These are phyloP conservation scores for Brassica incana DNA, from an alignment of 345 rosid genomes.

Conservation along the genomic window DNA sequence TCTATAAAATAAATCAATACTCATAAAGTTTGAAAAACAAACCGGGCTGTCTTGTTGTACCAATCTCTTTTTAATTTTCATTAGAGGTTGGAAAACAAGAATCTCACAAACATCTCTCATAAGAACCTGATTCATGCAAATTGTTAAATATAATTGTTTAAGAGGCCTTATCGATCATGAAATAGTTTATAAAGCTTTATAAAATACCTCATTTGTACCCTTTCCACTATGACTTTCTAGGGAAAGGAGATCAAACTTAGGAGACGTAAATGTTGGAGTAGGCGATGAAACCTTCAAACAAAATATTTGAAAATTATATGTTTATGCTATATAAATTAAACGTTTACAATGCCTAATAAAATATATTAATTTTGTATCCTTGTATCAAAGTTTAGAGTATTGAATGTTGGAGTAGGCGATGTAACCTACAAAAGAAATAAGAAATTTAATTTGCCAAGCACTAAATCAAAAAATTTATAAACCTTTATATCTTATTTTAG, in stretches of 20 bases:
- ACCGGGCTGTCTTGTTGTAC: too few relatives aligned
- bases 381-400: neutral
- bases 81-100: too few relatives aligned
- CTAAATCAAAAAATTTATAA: too few relatives aligned
- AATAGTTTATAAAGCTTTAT: neutral
- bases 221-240: neutral
- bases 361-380: neutral
- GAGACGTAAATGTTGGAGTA: neutral
- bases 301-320: too few relatives aligned
- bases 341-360: neutral
- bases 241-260: neutral
- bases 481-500: too few relatives aligned
- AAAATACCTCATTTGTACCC: neutral
- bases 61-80: too few relatives aligned
- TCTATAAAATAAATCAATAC: too few relatives aligned
- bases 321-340: neutral
- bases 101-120: too few relatives aligned
- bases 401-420: neutral
- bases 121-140: neutral
- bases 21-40: too few relatives aligned
- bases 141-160: neutral
- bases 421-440: neutral
- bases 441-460: too few relatives aligned
- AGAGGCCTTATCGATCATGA: neutral
- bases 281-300: neutral